phyloP scores from a whole-genome alignment of 208 protist species.

The Trypanosoma vivax region DNA sequence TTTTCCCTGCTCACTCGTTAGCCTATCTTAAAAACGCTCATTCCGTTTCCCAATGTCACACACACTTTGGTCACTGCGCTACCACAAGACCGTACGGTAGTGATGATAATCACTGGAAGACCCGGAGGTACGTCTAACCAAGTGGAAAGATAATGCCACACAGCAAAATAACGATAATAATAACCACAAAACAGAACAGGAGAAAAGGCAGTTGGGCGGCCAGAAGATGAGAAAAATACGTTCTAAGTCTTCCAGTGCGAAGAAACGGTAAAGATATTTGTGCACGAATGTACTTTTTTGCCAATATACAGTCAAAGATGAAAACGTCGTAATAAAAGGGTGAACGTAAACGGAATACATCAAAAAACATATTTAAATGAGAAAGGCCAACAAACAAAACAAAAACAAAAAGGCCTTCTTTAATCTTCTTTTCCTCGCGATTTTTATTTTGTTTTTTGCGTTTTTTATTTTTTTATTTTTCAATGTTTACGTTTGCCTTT shows the following conservation, averaged over 20 bases:
- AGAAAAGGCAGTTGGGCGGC: too few species aligned
- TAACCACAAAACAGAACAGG: too few species aligned
- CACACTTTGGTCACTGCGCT: too few species aligned
- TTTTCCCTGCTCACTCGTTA: not conserved
- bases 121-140: too few species aligned
- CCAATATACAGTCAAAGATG: not conserved
- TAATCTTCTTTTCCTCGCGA: not conserved
- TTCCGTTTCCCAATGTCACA: too few species aligned
- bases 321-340: constrained; percentile 2
- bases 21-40: not conserved
- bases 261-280: too few species aligned
- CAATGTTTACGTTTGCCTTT: not conserved
- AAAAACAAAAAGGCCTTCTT: not conserved
- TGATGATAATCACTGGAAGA: too few species aligned
- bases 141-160: too few species aligned
- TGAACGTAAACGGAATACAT: constrained; percentile 14
- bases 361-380: constrained; percentile 13
- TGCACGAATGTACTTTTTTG: not conserved
- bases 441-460: constrained; percentile 1
- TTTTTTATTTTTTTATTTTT: constrained; percentile 16
- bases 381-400: constrained; percentile 7
- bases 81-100: too few species aligned
- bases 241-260: too few species aligned
- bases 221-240: too few species aligned
- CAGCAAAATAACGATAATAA: not conserved